Base-by-base conservation (phyloP, 345 rosid species). In the Salix exigua region DNA sequence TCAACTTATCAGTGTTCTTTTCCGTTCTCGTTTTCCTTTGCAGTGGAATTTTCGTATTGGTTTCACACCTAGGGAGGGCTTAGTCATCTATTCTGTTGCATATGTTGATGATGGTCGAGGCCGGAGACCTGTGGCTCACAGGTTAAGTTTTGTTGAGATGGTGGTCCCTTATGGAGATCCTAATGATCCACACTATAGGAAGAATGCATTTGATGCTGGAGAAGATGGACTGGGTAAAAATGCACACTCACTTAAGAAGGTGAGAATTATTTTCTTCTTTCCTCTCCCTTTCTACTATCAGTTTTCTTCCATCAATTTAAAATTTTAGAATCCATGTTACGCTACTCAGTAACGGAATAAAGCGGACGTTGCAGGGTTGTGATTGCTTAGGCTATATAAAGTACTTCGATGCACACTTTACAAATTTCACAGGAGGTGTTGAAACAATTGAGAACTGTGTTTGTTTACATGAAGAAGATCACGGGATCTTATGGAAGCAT, bases 31-130 rank as follows among this genome's bases (percentile, higher is more conserved):
- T 64, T 85, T 75, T 84, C 67, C 11, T 82, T 84, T 70, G 74
- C 90, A 94, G 98, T 94, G 98, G 98, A 94, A 90, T 85, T 94
- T 94, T 84, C 98, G 96, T 28, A 85, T 94, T 76, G 98, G 98
- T 42, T 94, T 94, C 87, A 94, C 95, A 26, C 89, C 98, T 21
- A 88, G 88, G 73, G 98, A 92, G 85, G 98, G 98, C 74, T 86
- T 94, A 77, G 91, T 94, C 55, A 94, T 94, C 71, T 86, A 92
- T 83, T 92, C 97, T 66, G 91, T 92, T 80, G 98, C 98, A 53
- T 94, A 92, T 80, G 83, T 92, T 73, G 97, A 94, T 85, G 98
- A 96, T 70, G 92, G 89, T 75, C 88, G 94, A 75, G 98, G 98
- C 75, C 86, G 97, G 78, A 88, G 98, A 79, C 92, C 98, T 81